A percentile compares a stretch with the other conserved stretches of the same genome.
These are phyloP conservation scores for Lactifluus rugatus DNA, from an alignment of 768 basidiomycete genomes.

Conservation along the genomic window DNA sequence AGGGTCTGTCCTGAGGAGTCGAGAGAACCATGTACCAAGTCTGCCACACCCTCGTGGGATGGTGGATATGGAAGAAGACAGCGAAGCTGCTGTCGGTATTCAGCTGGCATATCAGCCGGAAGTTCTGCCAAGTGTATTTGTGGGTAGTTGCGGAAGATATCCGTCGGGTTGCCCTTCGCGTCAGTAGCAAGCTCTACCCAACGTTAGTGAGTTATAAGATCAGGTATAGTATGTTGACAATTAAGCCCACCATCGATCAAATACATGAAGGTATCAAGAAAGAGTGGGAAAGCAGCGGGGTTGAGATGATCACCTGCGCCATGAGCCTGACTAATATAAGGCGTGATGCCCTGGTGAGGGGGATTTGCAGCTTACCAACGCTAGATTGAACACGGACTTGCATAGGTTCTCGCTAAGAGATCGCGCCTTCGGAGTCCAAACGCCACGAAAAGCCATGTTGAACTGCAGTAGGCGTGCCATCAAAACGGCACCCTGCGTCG, in stretches of 20 bases:
- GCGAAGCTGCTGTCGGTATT: conserved; percentile 48
- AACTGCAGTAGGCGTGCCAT: conserved; percentile 65
- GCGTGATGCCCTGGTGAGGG: not conserved
- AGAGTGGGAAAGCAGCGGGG: conserved; percentile 48
- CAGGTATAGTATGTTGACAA: not conserved
- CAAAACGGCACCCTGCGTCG: conserved; percentile 40
- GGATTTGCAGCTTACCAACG: conserved; percentile 15
- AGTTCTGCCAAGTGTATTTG: conserved; percentile 39
- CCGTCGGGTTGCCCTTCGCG: conserved; percentile 41
- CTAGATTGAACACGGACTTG: conserved; percentile 32
- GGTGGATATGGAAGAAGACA: conserved; percentile 48
- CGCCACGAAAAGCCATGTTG: conserved; percentile 51
- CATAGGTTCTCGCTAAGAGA: conserved; percentile 37
- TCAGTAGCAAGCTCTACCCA: conserved; percentile 52
- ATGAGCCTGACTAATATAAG: conserved; percentile 36
- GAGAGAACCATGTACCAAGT: conserved; percentile 49
- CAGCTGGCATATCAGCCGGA: conserved; percentile 44
- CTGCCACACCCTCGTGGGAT: conserved; percentile 40
- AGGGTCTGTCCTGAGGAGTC: conserved; percentile 44
- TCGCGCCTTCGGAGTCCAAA: conserved; percentile 45
- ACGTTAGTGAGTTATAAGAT: not conserved
- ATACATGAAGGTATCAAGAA: conserved; percentile 67
- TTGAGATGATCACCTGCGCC: conserved; percentile 46
- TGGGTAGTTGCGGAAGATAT: conserved; percentile 61
- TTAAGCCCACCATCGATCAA: conserved; percentile 54